Base-by-base conservation (phyloP, 345 rosid species). In the Syzygium aromaticum region DNA sequence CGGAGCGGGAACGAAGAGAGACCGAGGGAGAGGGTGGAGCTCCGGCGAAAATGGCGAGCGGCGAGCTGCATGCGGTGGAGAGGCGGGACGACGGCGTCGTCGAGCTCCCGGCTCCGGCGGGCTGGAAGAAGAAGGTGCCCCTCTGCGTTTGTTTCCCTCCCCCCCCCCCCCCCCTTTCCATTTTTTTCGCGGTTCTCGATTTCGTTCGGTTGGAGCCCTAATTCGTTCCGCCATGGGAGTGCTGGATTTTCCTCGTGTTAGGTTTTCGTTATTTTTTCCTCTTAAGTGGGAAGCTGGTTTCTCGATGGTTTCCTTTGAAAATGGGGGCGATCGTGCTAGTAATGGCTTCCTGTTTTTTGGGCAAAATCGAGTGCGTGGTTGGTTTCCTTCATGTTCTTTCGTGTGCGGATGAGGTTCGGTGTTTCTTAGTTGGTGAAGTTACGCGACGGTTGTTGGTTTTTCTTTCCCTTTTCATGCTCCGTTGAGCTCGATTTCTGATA, bases 41-140 rank as follows among this genome's bases (percentile, higher is more conserved):
- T 23, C 77, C 77, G 51, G 28, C 77, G n/a, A 27, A 77, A 87
- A 84, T 87, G 88, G 88, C 86, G 15, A 87, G 83, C 54, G 88
- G 84, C 21, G 84, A 86, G 19, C 6, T 84, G 86, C 52, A 83
- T 5, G 83, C 83, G 16, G 83, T 13, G 83, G 46, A 52, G 59
- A 14, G 64, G 83, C 56, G 52, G 9, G 88, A 52, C 59, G 82
- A 61, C 5, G 86, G 59, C 56, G 38, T 17, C 13, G 78, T 61
- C 52, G 88, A 87, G 85, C 82, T 87, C 4, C 86, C 86, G 38
- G 88, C 86, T 87, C 88, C 88, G n/a, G 38, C 73, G 22, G 88
- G 80, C 43, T 87, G 88, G 88, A 84, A 59, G 86, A 87, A 87
- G 86, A 83, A 59, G 88, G 88, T 87, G 52, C n/a, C 9, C 21